Evolutionary conservation across 2,329 filamentous ascomycete genomes (phyloP).

Genomic region (Ilyonectria mors-panacis): DNA sequence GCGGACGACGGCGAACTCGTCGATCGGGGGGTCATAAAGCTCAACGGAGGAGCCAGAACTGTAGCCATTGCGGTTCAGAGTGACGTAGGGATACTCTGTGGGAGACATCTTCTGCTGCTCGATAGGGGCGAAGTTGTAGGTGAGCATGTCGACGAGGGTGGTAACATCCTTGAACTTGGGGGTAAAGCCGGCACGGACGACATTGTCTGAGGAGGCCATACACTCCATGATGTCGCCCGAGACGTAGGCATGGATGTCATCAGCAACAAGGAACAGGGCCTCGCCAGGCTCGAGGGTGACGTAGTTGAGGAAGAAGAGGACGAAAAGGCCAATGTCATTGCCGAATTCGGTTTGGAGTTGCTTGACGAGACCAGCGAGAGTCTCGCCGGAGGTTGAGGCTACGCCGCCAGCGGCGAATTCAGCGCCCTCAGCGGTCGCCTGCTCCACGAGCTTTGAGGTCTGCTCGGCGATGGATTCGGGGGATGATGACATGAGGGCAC

Average conservation of each 20-base stretch:
- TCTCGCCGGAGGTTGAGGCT: conserved; percentile 75
- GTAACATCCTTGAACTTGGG: conserved; percentile 98
- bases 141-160: conserved; percentile 91
- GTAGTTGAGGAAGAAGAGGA: conserved; percentile 97
- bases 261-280: conserved; percentile 94
- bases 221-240: conserved; percentile 97
- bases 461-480: conserved; percentile 69
- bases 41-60: conserved; percentile 79
- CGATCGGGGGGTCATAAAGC: conserved; percentile 95
- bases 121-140: conserved; percentile 95
- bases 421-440: conserved; percentile 77
- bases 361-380: conserved; percentile 82
- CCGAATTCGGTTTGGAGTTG: conserved; percentile 89
- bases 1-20: conserved; percentile 93
- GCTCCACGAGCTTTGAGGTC: conserved; percentile 77
- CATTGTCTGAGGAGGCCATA: conserved; percentile 99
- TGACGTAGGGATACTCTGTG: conserved; percentile 86
- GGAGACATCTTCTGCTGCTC: conserved; percentile 94
- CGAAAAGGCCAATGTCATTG: conserved; percentile 91
- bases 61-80: conserved; percentile 86
- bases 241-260: conserved; percentile 97
- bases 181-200: conserved; percentile 96
- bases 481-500: conserved; percentile 83
- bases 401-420: conserved; percentile 84
- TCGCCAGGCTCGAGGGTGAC: conserved; percentile 90